A percentile compares a stretch with the other conserved stretches of the same genome.
Conservation (phyloP, 108 stramenopile genomes). For the Licmophora abbreviata region DNA sequence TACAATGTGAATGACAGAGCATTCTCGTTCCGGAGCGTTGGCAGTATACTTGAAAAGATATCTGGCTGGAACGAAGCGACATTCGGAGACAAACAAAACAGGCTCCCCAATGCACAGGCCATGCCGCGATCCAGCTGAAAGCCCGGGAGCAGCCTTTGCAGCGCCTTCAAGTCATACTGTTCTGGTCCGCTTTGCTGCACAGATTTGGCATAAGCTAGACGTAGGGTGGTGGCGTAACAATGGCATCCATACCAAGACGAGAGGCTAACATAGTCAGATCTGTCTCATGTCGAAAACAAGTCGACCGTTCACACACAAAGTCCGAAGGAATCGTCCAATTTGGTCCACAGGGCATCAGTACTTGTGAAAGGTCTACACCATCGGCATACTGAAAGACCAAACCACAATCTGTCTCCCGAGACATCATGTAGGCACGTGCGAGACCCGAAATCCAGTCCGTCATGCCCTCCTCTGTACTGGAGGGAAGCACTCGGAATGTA, state of each 20-base stretch:
- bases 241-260: not conserved
- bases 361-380: not conserved
- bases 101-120: conserved; percentile 1
- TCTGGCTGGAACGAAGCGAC: not conserved
- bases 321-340: not conserved
- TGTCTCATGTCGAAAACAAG: not conserved
- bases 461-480: not conserved
- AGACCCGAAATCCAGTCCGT: not conserved
- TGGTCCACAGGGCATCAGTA: not conserved
- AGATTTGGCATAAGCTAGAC: too few relatives aligned
- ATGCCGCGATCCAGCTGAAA: not conserved
- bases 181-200: too few relatives aligned
- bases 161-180: not conserved
- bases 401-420: not conserved
- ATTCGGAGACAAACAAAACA: not conserved
- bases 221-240: not conserved
- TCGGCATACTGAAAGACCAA: not conserved
- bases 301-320: not conserved
- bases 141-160: not conserved
- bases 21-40: not conserved
- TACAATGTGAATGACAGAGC: not conserved
- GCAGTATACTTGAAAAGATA: not conserved
- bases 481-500: too few relatives aligned
- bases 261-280: too few relatives aligned
- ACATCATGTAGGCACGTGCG: not conserved